Evolutionary conservation across 2,329 filamentous ascomycete species (phyloP).

Genomic region (Cryphonectria radicalis): DNA sequence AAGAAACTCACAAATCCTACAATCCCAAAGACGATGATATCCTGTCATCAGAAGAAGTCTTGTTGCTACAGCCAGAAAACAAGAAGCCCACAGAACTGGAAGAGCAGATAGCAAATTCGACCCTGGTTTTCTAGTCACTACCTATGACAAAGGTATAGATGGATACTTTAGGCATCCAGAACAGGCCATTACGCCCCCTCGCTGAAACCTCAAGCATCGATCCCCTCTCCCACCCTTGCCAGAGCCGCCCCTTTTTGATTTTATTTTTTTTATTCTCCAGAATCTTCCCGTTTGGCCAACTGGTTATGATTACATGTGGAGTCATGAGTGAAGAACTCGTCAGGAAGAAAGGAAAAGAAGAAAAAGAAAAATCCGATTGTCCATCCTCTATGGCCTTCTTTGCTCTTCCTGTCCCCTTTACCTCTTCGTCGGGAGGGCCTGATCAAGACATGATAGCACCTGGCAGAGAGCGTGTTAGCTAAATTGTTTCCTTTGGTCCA

Average conservation of each 20-base stretch:
- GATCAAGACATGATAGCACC: constrained; percentile 42
- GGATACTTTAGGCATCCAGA: neutral
- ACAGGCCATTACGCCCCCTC: neutral
- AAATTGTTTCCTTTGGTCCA: neutral
- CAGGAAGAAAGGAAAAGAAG: neutral
- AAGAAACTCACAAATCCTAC: neutral
- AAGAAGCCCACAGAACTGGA: neutral
- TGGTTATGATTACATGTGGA: constrained; percentile 14
- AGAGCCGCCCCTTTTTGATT: neutral
- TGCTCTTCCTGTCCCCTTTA: constrained; percentile 21
- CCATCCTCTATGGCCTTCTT: neutral
- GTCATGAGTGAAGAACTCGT: constrained; percentile 6
- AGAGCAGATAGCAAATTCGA: neutral
- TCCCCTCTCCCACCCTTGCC: neutral
- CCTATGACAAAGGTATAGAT: neutral
- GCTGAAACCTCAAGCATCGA: neutral
- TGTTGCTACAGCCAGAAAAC: neutral
- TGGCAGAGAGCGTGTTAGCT: constrained; percentile 24
- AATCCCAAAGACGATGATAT: neutral
- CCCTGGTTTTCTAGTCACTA: neutral
- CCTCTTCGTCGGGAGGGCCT: constrained; percentile 36
- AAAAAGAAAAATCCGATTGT: neutral
- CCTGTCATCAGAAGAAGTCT: neutral
- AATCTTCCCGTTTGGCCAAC: neutral
- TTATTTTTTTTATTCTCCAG: neutral